Conservation (phyloP, 306 rosid species). For the Alnus rubra region DNA sequence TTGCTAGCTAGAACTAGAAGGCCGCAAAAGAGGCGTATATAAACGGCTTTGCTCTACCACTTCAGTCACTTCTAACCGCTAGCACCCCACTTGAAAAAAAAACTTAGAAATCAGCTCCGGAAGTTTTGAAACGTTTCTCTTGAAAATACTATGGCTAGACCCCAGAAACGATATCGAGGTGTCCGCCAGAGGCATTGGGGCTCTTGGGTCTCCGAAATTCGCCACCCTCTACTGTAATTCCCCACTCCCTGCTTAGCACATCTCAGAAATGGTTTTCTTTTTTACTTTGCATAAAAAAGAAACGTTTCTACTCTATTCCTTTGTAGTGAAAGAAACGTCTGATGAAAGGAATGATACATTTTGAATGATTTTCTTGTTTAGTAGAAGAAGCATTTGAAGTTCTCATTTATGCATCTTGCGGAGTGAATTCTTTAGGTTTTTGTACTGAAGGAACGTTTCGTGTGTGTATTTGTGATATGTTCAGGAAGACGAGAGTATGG, state of each 20-base stretch:
- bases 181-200: constrained; percentile 89
- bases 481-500: constrained; percentile 83
- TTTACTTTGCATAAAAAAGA: neutral
- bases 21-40: constrained; percentile 21
- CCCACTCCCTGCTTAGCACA: neutral
- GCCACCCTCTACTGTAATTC: constrained; percentile 45
- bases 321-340: neutral
- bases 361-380: neutral
- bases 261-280: neutral
- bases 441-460: neutral
- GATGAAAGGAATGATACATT: neutral
- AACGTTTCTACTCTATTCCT: neutral
- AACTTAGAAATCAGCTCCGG: neutral
- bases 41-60: neutral
- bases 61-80: constrained; percentile 10
- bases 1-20: neutral
- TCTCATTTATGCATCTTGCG: neutral
- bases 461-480: neutral
- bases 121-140: constrained; percentile 13
- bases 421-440: neutral
- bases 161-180: constrained; percentile 74
- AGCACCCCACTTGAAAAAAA: neutral
- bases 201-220: constrained; percentile 91
- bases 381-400: neutral
- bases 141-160: constrained; percentile 56